Evolutionary conservation across 495 filamentous ascomycete species (phyloP).

Genomic region (Usnea hakonensis): DNA sequence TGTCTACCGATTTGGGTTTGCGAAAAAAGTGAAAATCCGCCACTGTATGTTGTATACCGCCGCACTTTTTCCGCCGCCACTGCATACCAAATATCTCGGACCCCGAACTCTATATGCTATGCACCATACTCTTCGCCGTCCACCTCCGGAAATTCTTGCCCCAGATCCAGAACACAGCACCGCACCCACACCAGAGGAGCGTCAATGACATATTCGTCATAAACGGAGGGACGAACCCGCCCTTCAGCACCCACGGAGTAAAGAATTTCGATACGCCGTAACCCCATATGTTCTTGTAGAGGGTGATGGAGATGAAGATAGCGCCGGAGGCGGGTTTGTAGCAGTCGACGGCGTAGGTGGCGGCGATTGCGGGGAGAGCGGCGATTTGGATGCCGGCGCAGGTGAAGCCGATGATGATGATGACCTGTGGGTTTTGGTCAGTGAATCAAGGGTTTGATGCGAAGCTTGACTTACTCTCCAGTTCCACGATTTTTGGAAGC

Average conservation of each 20-base stretch:
- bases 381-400: conserved; percentile 50
- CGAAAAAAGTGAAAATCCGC: too few relatives aligned
- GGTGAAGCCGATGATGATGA: conserved; percentile 47
- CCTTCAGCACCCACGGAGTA: conserved; percentile 32
- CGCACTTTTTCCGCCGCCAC: too few relatives aligned
- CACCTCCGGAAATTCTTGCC: conserved; percentile 51
- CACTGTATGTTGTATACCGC: too few relatives aligned
- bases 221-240: conserved; percentile 38
- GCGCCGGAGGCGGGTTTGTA: conserved; percentile 55
- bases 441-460: neutral
- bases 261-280: conserved; percentile 45
- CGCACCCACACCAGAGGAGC: conserved; percentile 44
- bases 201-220: conserved; percentile 49
- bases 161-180: conserved; percentile 47
- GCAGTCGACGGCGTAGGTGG: conserved; percentile 49
- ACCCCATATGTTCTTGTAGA: conserved; percentile 54
- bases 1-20: too few relatives aligned
- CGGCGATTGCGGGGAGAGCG: conserved; percentile 44
- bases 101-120: too few relatives aligned
- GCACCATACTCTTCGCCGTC: conserved; percentile 47
- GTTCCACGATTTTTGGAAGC: conserved; percentile 48
- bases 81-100: too few relatives aligned
- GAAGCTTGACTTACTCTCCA: conserved; percentile 38
- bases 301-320: conserved; percentile 52
- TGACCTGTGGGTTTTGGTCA: too few relatives aligned